Base-by-base conservation (phyloP, 495 filamentous ascomycete species). In the Hyaloscypha variabilis region DNA sequence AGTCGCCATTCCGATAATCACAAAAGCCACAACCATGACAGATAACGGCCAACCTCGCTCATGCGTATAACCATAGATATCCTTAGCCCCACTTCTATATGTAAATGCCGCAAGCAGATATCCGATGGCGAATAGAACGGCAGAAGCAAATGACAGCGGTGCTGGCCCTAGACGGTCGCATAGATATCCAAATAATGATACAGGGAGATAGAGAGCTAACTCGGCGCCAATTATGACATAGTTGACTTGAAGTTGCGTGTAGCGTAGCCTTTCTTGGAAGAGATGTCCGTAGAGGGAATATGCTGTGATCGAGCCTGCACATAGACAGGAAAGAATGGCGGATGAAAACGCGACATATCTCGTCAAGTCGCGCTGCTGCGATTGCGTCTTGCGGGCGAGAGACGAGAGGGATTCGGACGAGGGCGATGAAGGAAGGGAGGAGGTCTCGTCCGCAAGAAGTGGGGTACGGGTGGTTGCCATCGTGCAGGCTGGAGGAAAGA, bases 271-370 rank as follows among this genome's bases (percentile, higher is more conserved):
- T 51, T 88, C 87, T 70, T 96, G 90, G 75, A 99, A 90, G 50
- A 94, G 80, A 63, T 91, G 94, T 4, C 90, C 94, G 77, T 97
- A 99, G 42, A 99, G 84, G 4, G 91, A 95, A 81, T 92, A 98
- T 23, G 92, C 87, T 6, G 91, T 91, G 64, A 97, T 88, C 62
- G 90, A 93, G 60, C 93, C 92, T 14, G 90, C 93, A 64, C 89
- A 93, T 23, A 97, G 83, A 36, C 85, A 80, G 23, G 76, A 69
- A 36, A 71, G 58, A 26, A 73, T 69, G 21, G 71, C 69, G 29
- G 65, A 71, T 8, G 60, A 8, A 46, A 73, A 71, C 6, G 72
- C 55, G 19, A 68, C 51, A 60, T 73, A 73, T 63, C 69, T 64
- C 8, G 57, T 65, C 6, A 73, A 21, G 28, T 70, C 60, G 26